Conservation (phyloP, 2,329 filamentous ascomycete genomes). For the Calycina herbarum region DNA sequence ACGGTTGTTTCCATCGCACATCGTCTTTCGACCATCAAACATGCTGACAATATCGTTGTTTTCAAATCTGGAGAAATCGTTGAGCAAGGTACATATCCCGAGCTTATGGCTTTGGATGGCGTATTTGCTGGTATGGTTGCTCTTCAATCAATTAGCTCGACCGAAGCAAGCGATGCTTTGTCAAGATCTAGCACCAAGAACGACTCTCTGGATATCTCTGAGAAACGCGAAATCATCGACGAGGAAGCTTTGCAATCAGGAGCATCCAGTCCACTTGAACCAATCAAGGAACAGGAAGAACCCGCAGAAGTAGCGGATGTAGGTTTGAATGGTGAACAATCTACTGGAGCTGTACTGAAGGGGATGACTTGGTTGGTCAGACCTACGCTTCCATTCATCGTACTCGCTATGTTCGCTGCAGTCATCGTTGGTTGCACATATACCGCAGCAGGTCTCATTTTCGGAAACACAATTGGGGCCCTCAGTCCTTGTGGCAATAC, state of each 20-base stretch:
- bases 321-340: not conserved
- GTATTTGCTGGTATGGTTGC: slow-evolving; percentile 49
- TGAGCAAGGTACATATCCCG: slow-evolving; percentile 83
- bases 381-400: slow-evolving; percentile 20
- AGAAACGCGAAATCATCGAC: not conserved
- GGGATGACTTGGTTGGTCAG: slow-evolving; percentile 2
- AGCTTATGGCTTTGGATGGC: slow-evolving; percentile 65
- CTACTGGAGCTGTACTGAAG: not conserved
- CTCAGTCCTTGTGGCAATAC: slow-evolving; percentile 48
- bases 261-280: not conserved
- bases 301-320: not conserved
- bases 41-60: slow-evolving; percentile 91
- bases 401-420: slow-evolving; percentile 45
- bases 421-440: slow-evolving; percentile 57
- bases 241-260: not conserved
- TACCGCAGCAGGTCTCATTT: slow-evolving; percentile 55
- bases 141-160: slow-evolving; percentile 4
- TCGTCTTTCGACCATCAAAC: slow-evolving; percentile 85
- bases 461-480: slow-evolving; percentile 51
- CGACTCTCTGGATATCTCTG: not conserved
- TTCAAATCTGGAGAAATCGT: slow-evolving; percentile 78
- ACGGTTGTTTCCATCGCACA: slow-evolving; percentile 95
- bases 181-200: not conserved
- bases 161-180: not conserved
- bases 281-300: not conserved